Conservation (phyloP, 2,329 filamentous ascomycete species). For the Colletotrichum australisinense region DNA sequence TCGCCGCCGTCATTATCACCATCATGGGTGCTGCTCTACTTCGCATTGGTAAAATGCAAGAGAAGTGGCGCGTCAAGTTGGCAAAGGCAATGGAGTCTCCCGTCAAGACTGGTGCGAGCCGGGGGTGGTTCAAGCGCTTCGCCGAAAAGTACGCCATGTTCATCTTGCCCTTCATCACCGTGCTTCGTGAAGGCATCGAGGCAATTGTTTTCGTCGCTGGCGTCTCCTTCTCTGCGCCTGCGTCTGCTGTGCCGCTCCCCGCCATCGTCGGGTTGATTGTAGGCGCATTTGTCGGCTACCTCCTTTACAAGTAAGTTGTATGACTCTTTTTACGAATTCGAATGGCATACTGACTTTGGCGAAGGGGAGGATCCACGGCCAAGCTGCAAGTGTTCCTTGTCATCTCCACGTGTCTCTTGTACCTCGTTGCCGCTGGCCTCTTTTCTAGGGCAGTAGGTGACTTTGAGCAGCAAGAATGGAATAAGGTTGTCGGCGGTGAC, state of each 20-base stretch:
- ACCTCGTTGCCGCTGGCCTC: constrained; percentile 85
- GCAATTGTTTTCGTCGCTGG: constrained; percentile 89
- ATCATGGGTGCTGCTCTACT: constrained; percentile 84
- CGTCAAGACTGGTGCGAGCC: constrained; percentile 55
- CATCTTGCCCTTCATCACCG: constrained; percentile 85
- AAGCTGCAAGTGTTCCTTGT: constrained; percentile 81
- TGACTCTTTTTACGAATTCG: neutral
- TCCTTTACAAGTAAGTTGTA: constrained; percentile 79
- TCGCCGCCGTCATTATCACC: constrained; percentile 84
- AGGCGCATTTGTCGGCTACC: constrained; percentile 74
- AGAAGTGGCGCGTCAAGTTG: constrained; percentile 90
- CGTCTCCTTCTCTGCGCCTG: constrained; percentile 81
- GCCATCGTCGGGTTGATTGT: constrained; percentile 78
- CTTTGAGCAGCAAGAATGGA: constrained; percentile 78
- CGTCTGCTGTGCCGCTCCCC: constrained; percentile 80
- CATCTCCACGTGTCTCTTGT: constrained; percentile 83
- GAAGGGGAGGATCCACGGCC: constrained; percentile 54
- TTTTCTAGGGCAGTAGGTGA: constrained; percentile 83
- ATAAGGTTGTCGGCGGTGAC: constrained; percentile 70
- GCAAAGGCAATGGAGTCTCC: constrained; percentile 72
- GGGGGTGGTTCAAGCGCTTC: constrained; percentile 68
- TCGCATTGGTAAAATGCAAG: constrained; percentile 83
- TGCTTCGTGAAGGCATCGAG: constrained; percentile 88
- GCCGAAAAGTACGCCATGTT: constrained; percentile 88
- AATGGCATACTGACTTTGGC: constrained; percentile 5